Percentiles rank a stretch among this genome's conserved stretches.
Conservation (phyloP, 2,329 filamentous ascomycete genomes). For the Penicillium expansum region DNA sequence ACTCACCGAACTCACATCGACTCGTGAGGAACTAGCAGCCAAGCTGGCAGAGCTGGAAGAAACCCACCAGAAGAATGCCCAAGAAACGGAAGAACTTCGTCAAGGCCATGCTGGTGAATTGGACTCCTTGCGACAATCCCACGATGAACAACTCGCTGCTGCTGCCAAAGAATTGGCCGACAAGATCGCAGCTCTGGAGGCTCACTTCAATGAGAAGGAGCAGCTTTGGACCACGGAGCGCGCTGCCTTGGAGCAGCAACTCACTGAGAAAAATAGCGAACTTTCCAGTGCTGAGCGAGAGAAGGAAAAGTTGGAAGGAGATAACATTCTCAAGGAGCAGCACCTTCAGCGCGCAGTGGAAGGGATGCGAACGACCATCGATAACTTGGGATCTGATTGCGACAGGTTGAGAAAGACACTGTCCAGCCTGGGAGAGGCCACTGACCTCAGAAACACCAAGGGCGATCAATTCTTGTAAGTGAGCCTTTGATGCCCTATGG, state of each 20-base stretch:
- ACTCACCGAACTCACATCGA: slow-evolving; percentile 28
- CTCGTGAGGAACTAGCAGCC: slow-evolving; percentile 26
- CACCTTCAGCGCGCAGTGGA: slow-evolving; percentile 45
- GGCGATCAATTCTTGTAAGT: slow-evolving; percentile 53
- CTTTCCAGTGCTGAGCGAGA: slow-evolving; percentile 46
- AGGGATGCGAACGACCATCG: slow-evolving; percentile 49
- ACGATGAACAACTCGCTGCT: slow-evolving; percentile 27
- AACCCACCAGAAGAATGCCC: slow-evolving; percentile 27
- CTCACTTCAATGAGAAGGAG: slow-evolving; percentile 31
- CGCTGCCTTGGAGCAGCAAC: slow-evolving; percentile 31
- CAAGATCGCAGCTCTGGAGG: slow-evolving; percentile 27
- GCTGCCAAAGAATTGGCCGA: slow-evolving; percentile 27
- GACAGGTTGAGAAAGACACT: slow-evolving; percentile 51
- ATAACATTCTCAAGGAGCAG: slow-evolving; percentile 47
- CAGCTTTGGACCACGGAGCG: slow-evolving; percentile 35
- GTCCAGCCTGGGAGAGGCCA: slow-evolving; percentile 51
- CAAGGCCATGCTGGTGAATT: slow-evolving; percentile 27
- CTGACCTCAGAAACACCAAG: slow-evolving; percentile 50
- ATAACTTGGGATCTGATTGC: slow-evolving; percentile 51
- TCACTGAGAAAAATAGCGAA: slow-evolving; percentile 44
- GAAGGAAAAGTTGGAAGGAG: slow-evolving; percentile 44
- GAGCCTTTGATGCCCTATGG: slow-evolving; percentile 26
- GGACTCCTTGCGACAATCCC: slow-evolving; percentile 24
- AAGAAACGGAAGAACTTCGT: slow-evolving; percentile 26
- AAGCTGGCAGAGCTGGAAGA: slow-evolving; percentile 35